Base-by-base conservation (phyloP, 495 filamentous ascomycete genomes). In the Penicillium mononematosum region DNA sequence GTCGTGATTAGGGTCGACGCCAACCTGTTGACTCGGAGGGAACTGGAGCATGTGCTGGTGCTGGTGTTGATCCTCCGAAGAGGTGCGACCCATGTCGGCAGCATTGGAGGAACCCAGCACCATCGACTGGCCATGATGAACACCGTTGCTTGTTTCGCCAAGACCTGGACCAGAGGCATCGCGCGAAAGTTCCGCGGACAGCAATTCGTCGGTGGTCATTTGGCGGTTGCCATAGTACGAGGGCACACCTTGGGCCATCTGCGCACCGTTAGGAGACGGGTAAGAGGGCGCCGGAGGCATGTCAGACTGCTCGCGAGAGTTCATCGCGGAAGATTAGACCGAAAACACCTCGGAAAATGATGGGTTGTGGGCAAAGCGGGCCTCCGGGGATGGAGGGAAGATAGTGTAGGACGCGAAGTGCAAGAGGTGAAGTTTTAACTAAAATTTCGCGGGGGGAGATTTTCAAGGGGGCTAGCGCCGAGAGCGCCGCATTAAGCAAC, bases 1-100 rank as follows among this genome's bases (percentile, higher is more conserved):
- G 45, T 77, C 76, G 46, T 80, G 75, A 52, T 82, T 79, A 20
- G 76, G 78, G 49, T 82, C 79, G 38, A 81, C 75, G 45, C 77
- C 76, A 3, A 77, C 76, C 59, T 82, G 79, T 46, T 78, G 77
- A 56, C 73, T 75, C 5, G 77, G 72, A 14, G 75, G 70, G 58
- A 78, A 79, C 50, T 73, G 72, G 11, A 79, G 70, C 69, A 78
- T 77, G 60, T 78, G 70, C 36, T 78, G 75, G 53, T 79, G 76
- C 55, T 73, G 72, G 55, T 75, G 74, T 55, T 77, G 75, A 54
- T 79, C 76, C 25, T 71, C 68, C 27, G 70, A 72, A 4, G 71
- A 64, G 27, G 67, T 62, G 20, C 68, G 76, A 51, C 74, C 74
- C 68, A 77, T 70, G 50, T 76, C 75, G 48, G 67, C 64, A 12